Evolutionary conservation across 2,329 filamentous ascomycete genomes (phyloP).

Genomic region (Amesomyces nigricolor): DNA sequence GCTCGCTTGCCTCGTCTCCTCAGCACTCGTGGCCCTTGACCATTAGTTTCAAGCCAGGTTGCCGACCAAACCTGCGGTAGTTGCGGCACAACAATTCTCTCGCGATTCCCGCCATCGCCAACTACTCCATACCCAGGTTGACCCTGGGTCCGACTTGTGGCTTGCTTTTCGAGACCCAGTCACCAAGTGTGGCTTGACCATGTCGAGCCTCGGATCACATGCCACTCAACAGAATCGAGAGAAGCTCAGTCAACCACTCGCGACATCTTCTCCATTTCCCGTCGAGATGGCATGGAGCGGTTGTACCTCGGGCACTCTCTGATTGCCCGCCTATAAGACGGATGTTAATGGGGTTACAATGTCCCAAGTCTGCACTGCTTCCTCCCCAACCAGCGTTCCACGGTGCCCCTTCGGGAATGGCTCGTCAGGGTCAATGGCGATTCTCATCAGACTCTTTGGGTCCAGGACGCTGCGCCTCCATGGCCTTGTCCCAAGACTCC

Average conservation of each 20-base stretch:
- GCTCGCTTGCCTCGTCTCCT: background rate
- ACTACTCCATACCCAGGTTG: too few species aligned
- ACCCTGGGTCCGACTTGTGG: background rate
- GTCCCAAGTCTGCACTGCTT: background rate
- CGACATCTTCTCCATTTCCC: background rate
- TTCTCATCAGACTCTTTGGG: constrained; percentile 24
- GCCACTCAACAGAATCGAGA: too few species aligned
- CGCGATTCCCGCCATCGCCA: background rate
- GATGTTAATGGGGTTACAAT: constrained; percentile 16
- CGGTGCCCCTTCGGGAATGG: constrained; percentile 23
- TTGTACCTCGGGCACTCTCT: constrained; percentile 32
- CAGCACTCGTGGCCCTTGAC: background rate
- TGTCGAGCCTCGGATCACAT: too few species aligned
- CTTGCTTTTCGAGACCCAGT: background rate
- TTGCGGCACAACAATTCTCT: constrained; percentile 19
- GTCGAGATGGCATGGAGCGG: constrained; percentile 24
- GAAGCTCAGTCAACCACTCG: background rate
- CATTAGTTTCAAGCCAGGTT: constrained; percentile 19
- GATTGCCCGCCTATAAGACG: constrained; percentile 29
- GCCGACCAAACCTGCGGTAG: constrained; percentile 19
- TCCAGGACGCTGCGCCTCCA: constrained; percentile 24
- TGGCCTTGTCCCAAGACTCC: constrained; percentile 11
- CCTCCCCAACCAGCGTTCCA: background rate
- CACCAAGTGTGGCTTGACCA: background rate
- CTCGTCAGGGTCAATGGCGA: constrained; percentile 24